A percentile compares a stretch with the other conserved stretches of the same genome.
Evolutionary conservation across 2,329 filamentous ascomycete species (phyloP).

Genomic region (Blastomyces parvus): DNA sequence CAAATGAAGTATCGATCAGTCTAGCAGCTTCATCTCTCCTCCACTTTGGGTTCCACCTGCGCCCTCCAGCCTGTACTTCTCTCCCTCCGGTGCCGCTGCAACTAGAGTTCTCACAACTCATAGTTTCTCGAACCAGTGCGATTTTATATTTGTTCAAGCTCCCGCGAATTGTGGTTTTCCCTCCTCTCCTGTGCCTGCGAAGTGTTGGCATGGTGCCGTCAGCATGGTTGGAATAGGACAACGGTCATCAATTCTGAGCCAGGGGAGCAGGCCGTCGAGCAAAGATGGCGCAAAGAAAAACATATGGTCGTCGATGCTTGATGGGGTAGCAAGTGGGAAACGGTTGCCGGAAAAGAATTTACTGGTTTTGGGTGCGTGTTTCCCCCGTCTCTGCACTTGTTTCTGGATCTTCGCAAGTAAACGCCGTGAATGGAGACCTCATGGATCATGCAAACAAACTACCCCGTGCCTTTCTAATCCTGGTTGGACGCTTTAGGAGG

Average conservation of each 20-base stretch:
- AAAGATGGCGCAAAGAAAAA: constrained; percentile 67
- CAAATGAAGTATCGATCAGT: not conserved
- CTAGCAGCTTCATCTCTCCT: not conserved
- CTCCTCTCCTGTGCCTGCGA: not conserved
- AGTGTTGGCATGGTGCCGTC: constrained; percentile 29
- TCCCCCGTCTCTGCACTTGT: not conserved
- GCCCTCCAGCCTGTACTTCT: not conserved
- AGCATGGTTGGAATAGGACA: constrained; percentile 30
- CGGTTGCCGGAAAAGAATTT: constrained; percentile 85
- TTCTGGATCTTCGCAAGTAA: not conserved
- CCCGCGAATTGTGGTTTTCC: not conserved
- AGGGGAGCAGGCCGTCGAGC: constrained; percentile 37
- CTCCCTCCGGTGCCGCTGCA: not conserved
- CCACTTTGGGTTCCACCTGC: not conserved
- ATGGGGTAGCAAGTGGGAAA: constrained; percentile 82
- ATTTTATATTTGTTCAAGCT: not conserved
- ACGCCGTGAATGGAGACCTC: too few species aligned
- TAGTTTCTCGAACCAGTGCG: not conserved
- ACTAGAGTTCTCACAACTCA: not conserved
- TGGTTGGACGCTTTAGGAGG: constrained; percentile 45
- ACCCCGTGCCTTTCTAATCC: not conserved
- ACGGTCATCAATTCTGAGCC: constrained; percentile 31
- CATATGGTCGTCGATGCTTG: constrained; percentile 89
- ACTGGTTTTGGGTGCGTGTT: constrained; percentile 62
- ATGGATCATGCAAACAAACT: not conserved